phyloP scores from a whole-genome alignment of 2,329 filamentous ascomycete genomes.

The Cryphonectria japonica region DNA sequence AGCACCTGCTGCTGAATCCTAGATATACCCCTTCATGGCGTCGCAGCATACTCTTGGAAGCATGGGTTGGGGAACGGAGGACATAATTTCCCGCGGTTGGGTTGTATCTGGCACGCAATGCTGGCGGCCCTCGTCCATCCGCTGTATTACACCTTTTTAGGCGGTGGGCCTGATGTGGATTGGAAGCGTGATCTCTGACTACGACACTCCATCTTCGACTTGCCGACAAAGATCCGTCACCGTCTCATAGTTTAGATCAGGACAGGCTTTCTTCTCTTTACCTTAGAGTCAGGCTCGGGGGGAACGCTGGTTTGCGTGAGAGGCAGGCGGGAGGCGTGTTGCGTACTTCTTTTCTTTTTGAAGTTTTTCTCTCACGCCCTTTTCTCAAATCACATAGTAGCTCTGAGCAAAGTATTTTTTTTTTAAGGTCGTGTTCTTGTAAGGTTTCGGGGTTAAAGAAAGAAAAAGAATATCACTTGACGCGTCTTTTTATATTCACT shows the following conservation, averaged over 20 bases:
- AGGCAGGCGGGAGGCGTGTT: neutral
- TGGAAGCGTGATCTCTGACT: neutral
- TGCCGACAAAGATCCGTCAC: neutral
- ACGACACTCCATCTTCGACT: neutral
- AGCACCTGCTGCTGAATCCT: conserved; percentile 44
- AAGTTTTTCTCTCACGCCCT: neutral
- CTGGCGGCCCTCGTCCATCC: neutral
- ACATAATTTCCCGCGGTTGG: conserved; percentile 4
- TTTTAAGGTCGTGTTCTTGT: neutral
- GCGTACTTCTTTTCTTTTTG: neutral
- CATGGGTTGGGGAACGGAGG: neutral
- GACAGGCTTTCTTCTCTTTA: conserved; percentile 3
- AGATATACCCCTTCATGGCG: neutral
- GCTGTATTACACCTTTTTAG: neutral
- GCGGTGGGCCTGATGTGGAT: neutral
- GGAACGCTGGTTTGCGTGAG: conserved; percentile 2
- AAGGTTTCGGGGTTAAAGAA: conserved; percentile 9
- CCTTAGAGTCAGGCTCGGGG: conserved; percentile 8
- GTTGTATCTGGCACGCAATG: neutral
- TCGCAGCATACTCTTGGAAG: neutral
- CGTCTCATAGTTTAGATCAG: conserved; percentile 5
- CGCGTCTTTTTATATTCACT: neutral
- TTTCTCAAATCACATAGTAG: conserved; percentile 8
- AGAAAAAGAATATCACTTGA: conserved; percentile 10
- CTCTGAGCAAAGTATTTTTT: conserved; percentile 13